Conservation (phyloP, 2,329 filamentous ascomycete genomes). For the Rutstroemia sydowiana region DNA sequence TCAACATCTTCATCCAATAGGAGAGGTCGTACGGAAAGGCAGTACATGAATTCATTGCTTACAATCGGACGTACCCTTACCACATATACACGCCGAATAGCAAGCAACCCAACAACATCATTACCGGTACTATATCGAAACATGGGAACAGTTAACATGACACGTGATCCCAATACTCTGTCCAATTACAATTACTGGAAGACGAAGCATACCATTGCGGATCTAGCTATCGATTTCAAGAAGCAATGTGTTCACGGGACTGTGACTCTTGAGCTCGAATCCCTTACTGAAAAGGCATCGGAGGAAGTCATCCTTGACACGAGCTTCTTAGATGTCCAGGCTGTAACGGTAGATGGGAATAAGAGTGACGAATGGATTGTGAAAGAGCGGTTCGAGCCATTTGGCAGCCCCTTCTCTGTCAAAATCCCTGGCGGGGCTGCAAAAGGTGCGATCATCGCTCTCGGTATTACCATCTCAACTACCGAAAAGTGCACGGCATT, state of each 20-base stretch:
- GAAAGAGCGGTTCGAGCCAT: conserved; percentile 63
- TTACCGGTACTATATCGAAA: no score
- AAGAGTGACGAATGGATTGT: conserved; percentile 55
- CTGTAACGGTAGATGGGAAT: conserved; percentile 61
- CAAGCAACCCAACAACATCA: conserved; percentile 9
- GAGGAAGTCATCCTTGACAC: conserved; percentile 81
- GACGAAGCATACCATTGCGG: conserved; percentile 74
- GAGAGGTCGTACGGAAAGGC: neutral
- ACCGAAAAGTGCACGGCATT: conserved; percentile 85
- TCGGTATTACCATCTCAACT: conserved; percentile 67
- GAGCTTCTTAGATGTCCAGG: conserved; percentile 68
- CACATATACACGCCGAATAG: conserved; percentile 15
- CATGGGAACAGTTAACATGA: conserved; percentile 16
- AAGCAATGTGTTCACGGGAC: conserved; percentile 69
- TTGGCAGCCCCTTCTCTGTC: conserved; percentile 64
- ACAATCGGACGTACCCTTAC: conserved; percentile 15
- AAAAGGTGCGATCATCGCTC: conserved; percentile 45
- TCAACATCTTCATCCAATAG: neutral
- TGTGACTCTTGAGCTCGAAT: conserved; percentile 70
- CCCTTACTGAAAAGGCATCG: conserved; percentile 63
- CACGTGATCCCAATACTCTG: conserved; percentile 78
- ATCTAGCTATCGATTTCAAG: conserved; percentile 78
- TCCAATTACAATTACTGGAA: conserved; percentile 87
- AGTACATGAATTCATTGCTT: conserved; percentile 10
- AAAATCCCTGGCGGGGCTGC: conserved; percentile 47